Conservation (phyloP, 164 flowering plant genomes). For the Chimonanthus salicifolius region DNA sequence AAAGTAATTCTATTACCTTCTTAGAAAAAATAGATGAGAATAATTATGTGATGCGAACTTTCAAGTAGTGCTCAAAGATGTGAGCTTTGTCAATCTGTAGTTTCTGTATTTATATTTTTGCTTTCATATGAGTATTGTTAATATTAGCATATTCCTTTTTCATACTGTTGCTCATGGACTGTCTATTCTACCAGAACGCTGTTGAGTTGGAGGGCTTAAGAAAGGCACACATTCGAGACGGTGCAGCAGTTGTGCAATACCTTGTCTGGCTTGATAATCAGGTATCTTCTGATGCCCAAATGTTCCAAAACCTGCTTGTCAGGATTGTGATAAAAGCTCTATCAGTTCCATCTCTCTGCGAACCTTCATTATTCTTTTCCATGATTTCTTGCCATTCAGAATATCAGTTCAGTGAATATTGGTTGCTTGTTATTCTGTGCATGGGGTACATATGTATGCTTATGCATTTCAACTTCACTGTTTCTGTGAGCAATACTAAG, state of each 20-base stretch:
- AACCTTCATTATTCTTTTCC: background rate
- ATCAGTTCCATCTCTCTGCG: background rate
- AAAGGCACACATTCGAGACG: constrained; percentile 88
- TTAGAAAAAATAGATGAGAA: too few relatives aligned
- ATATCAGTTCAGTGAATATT: background rate
- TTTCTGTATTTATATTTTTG: too few relatives aligned
- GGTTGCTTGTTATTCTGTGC: background rate
- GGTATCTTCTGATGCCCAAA: constrained; percentile 28
- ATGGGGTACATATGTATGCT: background rate
- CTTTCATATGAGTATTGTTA: background rate
- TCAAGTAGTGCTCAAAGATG: background rate
- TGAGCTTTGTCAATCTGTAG: background rate
- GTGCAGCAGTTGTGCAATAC: constrained; percentile 96
- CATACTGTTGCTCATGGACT: background rate
- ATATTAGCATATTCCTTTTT: background rate
- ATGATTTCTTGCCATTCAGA: background rate
- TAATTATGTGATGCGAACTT: background rate
- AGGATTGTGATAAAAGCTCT: background rate
- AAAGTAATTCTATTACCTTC: too few relatives aligned
- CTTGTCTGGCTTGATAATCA: constrained; percentile 90
- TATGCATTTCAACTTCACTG: background rate
- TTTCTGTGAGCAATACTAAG: background rate
- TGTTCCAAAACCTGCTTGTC: background rate
- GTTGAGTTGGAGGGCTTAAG: constrained; percentile 88
- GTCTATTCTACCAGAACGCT: constrained; percentile 52